Base-by-base conservation (phyloP, 2,329 filamentous ascomycete genomes). In the Aspergillus sp. region DNA sequence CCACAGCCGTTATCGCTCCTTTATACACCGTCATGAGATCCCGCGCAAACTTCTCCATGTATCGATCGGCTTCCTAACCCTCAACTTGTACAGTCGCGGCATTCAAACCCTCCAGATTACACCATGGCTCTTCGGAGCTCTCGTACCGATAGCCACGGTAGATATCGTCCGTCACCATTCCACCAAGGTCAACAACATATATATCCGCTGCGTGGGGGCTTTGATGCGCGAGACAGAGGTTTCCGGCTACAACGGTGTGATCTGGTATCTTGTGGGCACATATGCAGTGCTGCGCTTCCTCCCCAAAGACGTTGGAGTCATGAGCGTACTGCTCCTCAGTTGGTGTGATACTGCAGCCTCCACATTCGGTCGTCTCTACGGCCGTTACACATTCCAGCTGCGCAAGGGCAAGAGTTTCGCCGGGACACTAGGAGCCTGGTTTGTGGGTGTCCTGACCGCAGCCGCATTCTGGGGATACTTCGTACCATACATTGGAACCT, bases 281-380 rank as follows among this genome's bases (percentile, higher is more conserved):
- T 97, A 92, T 87, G 83, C 88, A 32, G 92, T 94, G 15, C 85
- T 98, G 66, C 86, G 86, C 67, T 92, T 91, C 75, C 92, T 96
- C 75, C 92, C 93, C 64, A 99, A 98, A 79, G 95, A 99, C 70
- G 85, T 99, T 23, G 92, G 89, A 7, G 89, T 96, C 52, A 89
- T 98, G 82, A 88, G 90, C 62, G 90, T 98, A 47, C 82, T 99
- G 70, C 84, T 99, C 42, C 86, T 99, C 23, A 96, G 91, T 72
- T 99, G 95, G 95, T 99, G 95, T 78, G 95, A 99, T 75, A 98
- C 95, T 1, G 95, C 95, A 38, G 95, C 95, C 54, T 95, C 90
- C 73, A 99, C 95, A 0, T 93, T 99, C 72, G 95, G 95, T 56
- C 86, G 95, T 57, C 81, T 94, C 13, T 98, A 91, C 79, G 95